phyloP scores from a whole-genome alignment of 1,139 yeast genomes.

The Ogataea hybrid region DNA sequence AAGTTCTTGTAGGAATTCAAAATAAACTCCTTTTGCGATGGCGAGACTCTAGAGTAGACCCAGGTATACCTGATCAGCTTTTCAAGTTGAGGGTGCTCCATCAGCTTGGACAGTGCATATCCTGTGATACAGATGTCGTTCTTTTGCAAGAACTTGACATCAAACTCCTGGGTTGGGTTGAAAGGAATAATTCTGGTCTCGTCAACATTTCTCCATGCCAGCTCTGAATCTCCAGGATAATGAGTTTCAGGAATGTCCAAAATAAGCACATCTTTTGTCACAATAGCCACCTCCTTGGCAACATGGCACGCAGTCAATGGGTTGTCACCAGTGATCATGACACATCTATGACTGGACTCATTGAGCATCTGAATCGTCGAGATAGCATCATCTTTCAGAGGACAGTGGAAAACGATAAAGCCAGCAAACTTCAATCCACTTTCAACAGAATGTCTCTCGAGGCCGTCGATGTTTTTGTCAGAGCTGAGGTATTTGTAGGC shows the following conservation, averaged over 20 bases:
- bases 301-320: slow-evolving; percentile 98
- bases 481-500: slow-evolving; percentile 71
- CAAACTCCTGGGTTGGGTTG: slow-evolving; percentile 52
- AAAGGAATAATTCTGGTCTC: slow-evolving; percentile 75
- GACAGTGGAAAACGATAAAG: slow-evolving; percentile 95
- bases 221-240: slow-evolving; percentile 49
- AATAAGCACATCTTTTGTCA: slow-evolving; percentile 78
- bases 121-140: slow-evolving; percentile 95
- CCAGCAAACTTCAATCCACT: slow-evolving; percentile 78
- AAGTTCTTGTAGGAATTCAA: slow-evolving; percentile 79
- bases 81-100: slow-evolving; percentile 59
- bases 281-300: slow-evolving; percentile 88
- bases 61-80: slow-evolving; percentile 84
- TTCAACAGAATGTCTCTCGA: slow-evolving; percentile 77
- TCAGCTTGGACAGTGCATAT: slow-evolving; percentile 70
- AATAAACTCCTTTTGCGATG: slow-evolving; percentile 90
- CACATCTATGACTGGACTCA: slow-evolving; percentile 91
- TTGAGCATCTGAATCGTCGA: slow-evolving; percentile 89
- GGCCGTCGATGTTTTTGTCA: slow-evolving; percentile 49
- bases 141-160: slow-evolving; percentile 54
- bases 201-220: slow-evolving; percentile 84
- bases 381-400: slow-evolving; percentile 89
- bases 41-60: slow-evolving; percentile 98
- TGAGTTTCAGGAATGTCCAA: slow-evolving; percentile 81
- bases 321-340: slow-evolving; percentile 99